Conservation (phyloP, 495 filamentous ascomycete genomes). For the Xylaria venustula region DNA sequence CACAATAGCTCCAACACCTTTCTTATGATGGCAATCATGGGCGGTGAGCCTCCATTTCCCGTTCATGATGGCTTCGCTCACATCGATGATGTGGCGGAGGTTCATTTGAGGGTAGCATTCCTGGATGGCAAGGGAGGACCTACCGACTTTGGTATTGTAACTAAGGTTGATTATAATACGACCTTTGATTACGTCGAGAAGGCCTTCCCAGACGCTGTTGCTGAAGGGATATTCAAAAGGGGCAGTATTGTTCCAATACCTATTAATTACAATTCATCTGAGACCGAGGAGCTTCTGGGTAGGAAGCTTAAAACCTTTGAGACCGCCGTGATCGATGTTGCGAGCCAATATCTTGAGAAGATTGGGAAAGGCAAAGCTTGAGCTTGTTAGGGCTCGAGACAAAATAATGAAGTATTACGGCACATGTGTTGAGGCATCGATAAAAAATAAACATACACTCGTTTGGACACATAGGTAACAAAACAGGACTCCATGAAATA, state of each 20-base stretch:
- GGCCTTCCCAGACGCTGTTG: constrained; percentile 24
- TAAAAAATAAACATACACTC: too few relatives aligned
- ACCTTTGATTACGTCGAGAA: constrained; percentile 16
- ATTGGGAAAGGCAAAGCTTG: too few relatives aligned
- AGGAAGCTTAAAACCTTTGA: constrained; percentile 42
- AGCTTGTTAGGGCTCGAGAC: too few relatives aligned
- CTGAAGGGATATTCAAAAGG: constrained; percentile 19
- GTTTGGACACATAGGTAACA: too few relatives aligned
- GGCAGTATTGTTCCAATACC: constrained; percentile 13
- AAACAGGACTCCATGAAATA: too few relatives aligned
- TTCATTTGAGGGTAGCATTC: constrained; percentile 33
- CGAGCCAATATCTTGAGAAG: constrained; percentile 38
- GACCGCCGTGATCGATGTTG: constrained; percentile 42
- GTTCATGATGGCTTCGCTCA: constrained; percentile 30
- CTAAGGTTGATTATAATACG: constrained; percentile 8
- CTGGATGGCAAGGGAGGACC: constrained; percentile 32
- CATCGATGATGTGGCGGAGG: constrained; percentile 38
- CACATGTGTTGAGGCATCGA: too few relatives aligned
- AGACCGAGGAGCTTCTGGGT: constrained; percentile 44
- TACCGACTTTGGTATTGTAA: constrained; percentile 22
- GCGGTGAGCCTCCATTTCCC: constrained; percentile 15
- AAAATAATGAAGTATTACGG: too few relatives aligned
- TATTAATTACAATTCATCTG: constrained; percentile 33
- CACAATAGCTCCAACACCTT: constrained; percentile 26
- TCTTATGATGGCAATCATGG: constrained; percentile 22